Evolutionary conservation across 768 basidiomycete species (phyloP).

Genomic region (Lentinula detonsa): DNA sequence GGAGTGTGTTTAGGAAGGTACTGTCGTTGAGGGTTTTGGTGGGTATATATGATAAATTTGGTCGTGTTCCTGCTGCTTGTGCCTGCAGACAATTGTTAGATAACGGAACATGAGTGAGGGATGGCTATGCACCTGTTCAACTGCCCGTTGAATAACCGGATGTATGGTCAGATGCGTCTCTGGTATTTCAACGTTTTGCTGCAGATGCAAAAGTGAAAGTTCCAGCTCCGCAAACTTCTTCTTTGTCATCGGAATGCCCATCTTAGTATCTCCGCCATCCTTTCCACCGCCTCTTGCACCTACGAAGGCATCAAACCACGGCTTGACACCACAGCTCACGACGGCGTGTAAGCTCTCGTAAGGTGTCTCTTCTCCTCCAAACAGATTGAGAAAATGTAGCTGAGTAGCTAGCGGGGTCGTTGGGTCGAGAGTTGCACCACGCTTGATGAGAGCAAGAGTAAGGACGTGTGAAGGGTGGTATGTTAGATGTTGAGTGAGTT

Average conservation of each 20-base stretch:
- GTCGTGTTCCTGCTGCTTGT: slow-evolving; percentile 49
- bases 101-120: not conserved
- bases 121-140: slow-evolving; percentile 51
- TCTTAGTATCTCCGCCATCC: slow-evolving; percentile 68
- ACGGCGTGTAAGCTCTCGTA: slow-evolving; percentile 96
- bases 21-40: slow-evolving; percentile 76
- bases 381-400: slow-evolving; percentile 89
- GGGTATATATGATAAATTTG: slow-evolving; percentile 73
- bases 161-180: slow-evolving; percentile 93
- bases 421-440: slow-evolving; percentile 76
- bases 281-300: slow-evolving; percentile 73
- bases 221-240: slow-evolving; percentile 99
- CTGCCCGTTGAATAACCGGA: slow-evolving; percentile 81
- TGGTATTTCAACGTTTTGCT: slow-evolving; percentile 99
- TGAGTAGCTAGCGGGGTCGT: slow-evolving; percentile 76
- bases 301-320: slow-evolving; percentile 98
- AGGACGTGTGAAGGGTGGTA: slow-evolving; percentile 77
- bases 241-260: slow-evolving; percentile 98
- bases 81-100: slow-evolving; percentile 22
- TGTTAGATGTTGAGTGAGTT: slow-evolving; percentile 65
- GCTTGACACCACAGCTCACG: slow-evolving; percentile 92
- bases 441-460: slow-evolving; percentile 94
- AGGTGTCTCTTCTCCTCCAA: slow-evolving; percentile 82
- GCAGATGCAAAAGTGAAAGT: slow-evolving; percentile 86
- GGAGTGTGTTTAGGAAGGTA: slow-evolving; percentile 88